Conservation (phyloP, 345 rosid species). For the Citrus medica region DNA sequence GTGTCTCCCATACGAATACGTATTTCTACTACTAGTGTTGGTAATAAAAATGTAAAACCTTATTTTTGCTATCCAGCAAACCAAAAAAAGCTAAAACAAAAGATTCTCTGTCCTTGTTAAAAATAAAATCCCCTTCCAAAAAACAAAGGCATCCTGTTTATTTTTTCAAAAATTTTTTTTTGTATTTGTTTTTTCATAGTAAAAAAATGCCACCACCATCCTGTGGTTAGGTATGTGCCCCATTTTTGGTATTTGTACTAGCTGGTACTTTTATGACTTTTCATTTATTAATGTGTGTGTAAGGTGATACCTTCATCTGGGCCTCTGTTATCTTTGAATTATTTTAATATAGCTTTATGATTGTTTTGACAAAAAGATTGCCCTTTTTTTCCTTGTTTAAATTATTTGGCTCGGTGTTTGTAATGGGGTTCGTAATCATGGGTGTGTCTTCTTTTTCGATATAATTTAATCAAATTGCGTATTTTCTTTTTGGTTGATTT, state of each 20-base stretch:
- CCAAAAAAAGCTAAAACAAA: neutral
- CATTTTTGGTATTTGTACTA: conserved; percentile 16
- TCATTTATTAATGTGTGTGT: neutral
- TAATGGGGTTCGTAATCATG: conserved; percentile 23
- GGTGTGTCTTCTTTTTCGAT: conserved; percentile 15
- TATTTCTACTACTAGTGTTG: neutral
- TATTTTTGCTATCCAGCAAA: too few relatives aligned
- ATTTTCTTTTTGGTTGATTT: conserved; percentile 3
- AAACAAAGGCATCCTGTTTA: neutral
- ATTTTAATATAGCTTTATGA: neutral
- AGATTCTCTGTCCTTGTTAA: conserved; percentile 2
- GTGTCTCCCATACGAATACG: conserved; percentile 13
- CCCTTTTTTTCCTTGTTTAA: neutral
- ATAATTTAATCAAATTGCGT: neutral
- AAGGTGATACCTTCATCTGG: neutral
- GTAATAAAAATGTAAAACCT: too few relatives aligned
- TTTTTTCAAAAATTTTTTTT: neutral
- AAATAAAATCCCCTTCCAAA: neutral
- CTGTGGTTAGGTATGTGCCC: conserved; percentile 16
- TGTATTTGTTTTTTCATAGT: neutral
- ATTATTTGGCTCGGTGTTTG: neutral
- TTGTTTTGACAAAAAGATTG: conserved; percentile 18
- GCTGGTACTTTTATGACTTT: conserved; percentile 4
- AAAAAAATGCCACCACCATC: conserved; percentile 8
- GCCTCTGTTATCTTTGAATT: neutral